A percentile compares a stretch with the other conserved stretches of the same genome.
These are phyloP conservation scores for Backusella macrospora DNA, from an alignment of 192 early-diverging fungal genomes.

Conservation along the genomic window DNA sequence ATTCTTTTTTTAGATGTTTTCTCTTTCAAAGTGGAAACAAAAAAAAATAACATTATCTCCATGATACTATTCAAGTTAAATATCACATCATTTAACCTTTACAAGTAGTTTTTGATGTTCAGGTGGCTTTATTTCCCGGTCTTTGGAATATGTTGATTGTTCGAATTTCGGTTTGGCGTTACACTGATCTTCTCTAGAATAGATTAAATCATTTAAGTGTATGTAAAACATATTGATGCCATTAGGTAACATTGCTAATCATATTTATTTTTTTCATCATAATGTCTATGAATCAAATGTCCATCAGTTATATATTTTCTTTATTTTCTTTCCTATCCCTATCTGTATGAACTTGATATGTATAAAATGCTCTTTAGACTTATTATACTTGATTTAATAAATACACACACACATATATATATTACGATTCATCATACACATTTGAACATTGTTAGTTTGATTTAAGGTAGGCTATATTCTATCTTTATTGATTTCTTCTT, in stretches of 20 bases:
- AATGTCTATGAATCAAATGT: not conserved
- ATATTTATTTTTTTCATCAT: not conserved
- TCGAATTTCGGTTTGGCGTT: not conserved
- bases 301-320: too few species aligned
- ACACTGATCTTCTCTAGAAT: not conserved
- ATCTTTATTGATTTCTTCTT: not conserved
- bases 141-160: not conserved
- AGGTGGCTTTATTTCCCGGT: not conserved
- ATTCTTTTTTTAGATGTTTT: not conserved
- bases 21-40: not conserved
- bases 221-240: not conserved
- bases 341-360: too few species aligned
- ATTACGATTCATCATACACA: too few species aligned
- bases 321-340: too few species aligned
- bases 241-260: not conserved
- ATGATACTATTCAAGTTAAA: not conserved
- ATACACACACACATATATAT: too few species aligned
- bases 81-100: constrained; percentile 2
- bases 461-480: not conserved
- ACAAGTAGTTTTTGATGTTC: not conserved
- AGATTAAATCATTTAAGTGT: not conserved
- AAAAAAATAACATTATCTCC: not conserved
- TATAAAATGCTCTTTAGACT: too few species aligned
- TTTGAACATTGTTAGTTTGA: not conserved
- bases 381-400: too few species aligned